Percentiles rank a stretch among this genome's conserved stretches.
Conservation (phyloP, 2,329 filamentous ascomycete species). For the Hypoxylon sp. region DNA sequence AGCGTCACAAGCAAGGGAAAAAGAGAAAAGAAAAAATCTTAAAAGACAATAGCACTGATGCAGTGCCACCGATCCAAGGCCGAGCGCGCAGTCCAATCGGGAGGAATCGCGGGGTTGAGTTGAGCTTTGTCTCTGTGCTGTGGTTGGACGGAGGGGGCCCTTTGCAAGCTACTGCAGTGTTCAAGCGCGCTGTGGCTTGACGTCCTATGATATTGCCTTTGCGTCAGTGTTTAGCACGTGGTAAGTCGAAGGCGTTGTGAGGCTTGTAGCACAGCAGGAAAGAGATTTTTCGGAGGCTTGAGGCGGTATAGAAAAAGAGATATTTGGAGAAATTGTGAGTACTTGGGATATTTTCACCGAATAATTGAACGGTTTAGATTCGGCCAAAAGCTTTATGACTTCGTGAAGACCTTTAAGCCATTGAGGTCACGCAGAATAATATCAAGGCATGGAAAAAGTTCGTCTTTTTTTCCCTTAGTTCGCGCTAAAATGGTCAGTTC, state of each 20-base stretch:
- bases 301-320: neutral
- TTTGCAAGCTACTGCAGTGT: conserved; percentile 26
- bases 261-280: conserved; percentile 17
- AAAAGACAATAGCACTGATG: conserved; percentile 35
- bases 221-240: conserved; percentile 25
- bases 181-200: conserved; percentile 17
- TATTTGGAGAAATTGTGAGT: too few relatives aligned
- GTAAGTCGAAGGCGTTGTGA: neutral
- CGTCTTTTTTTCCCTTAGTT: conserved; percentile 16
- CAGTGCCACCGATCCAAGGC: conserved; percentile 38
- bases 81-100: conserved; percentile 42
- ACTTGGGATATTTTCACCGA: neutral
- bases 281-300: conserved; percentile 11
- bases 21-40: conserved; percentile 22
- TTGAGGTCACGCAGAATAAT: conserved; percentile 26
- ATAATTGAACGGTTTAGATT: conserved; percentile 8
- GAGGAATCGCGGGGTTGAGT: conserved; percentile 43
- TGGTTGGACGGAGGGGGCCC: conserved; percentile 38
- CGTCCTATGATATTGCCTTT: neutral
- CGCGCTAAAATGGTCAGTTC: conserved; percentile 24
- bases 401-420: conserved; percentile 11
- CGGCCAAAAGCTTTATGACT: conserved; percentile 1
- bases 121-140: conserved; percentile 23
- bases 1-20: conserved; percentile 38
- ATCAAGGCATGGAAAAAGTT: conserved; percentile 30